phyloP scores from a whole-genome alignment of 1,284 basidiomycete genomes.

The Mycosarcoma mackinlayi region DNA sequence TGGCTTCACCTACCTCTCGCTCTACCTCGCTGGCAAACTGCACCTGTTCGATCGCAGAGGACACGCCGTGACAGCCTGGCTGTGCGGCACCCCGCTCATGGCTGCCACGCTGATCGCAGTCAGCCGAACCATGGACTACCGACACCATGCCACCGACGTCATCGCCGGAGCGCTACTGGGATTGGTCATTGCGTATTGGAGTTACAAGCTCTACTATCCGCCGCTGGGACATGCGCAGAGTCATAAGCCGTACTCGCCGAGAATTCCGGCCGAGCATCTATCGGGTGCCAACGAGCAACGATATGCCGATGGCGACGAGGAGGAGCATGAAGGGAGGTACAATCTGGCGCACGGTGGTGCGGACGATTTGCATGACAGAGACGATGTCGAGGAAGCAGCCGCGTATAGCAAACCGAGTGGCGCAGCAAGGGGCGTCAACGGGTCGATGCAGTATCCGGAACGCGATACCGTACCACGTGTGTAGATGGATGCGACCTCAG shows the following conservation, averaged over 20 bases:
- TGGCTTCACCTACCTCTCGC: conserved; percentile 87
- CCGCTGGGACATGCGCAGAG: conserved; percentile 32
- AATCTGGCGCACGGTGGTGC: neutral
- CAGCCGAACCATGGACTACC: conserved; percentile 69
- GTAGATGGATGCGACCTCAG: too few relatives aligned
- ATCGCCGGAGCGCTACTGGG: conserved; percentile 83
- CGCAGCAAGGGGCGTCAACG: neutral
- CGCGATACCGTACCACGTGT: conserved; percentile 32
- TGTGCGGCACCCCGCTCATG: conserved; percentile 79
- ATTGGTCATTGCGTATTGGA: conserved; percentile 75
- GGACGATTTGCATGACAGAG: neutral
- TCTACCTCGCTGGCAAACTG: conserved; percentile 81
- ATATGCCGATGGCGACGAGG: neutral
- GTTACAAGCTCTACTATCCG: conserved; percentile 59
- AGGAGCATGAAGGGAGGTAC: conserved; percentile 1
- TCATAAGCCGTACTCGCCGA: conserved; percentile 54
- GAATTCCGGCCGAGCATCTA: conserved; percentile 42
- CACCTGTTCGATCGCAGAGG: conserved; percentile 87
- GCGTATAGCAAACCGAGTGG: conserved; percentile 6
- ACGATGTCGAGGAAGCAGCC: neutral
- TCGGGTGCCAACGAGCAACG: conserved; percentile 3
- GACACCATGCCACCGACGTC: conserved; percentile 74
- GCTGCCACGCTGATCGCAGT: conserved; percentile 88
- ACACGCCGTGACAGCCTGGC: conserved; percentile 86
- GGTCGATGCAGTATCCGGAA: conserved; percentile 35